phyloP scores from a whole-genome alignment of 106 monocot genomes.

The Dendrobium nobile region DNA sequence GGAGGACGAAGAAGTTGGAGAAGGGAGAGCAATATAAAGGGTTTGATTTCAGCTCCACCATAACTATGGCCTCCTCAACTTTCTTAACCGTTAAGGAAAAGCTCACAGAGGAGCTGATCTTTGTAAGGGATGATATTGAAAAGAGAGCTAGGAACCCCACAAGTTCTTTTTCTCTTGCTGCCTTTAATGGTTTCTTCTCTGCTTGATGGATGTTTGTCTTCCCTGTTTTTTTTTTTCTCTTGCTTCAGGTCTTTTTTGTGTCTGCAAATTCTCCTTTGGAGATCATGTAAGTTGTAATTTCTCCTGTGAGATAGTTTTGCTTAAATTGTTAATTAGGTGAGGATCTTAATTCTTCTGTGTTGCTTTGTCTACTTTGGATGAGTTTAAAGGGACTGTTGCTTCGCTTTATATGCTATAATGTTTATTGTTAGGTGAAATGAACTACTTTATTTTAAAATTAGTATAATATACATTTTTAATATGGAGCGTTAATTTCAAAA shows the following conservation, averaged over 20 bases:
- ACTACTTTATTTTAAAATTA: too few species aligned
- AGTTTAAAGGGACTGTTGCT: too few species aligned
- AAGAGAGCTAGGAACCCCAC: slow-evolving; percentile 12
- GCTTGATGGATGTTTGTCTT: slow-evolving; percentile 14
- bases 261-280: not conserved
- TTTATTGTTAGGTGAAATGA: too few species aligned
- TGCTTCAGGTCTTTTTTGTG: not conserved
- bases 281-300: too few species aligned
- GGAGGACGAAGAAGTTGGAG: slow-evolving; percentile 22
- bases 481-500: too few species aligned
- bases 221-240: not conserved
- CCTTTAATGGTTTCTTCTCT: slow-evolving; percentile 37
- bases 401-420: too few species aligned
- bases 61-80: not conserved
- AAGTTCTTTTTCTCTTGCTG: slow-evolving; percentile 21
- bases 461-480: too few species aligned
- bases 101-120: not conserved
- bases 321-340: not conserved
- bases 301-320: too few species aligned
- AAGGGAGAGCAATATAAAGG: not conserved
- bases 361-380: too few species aligned
- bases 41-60: not conserved
- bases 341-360: not conserved
- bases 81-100: not conserved
- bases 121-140: not conserved